Conservation (phyloP, 2,329 filamentous ascomycete genomes). For the Cryphonectria radicalis region DNA sequence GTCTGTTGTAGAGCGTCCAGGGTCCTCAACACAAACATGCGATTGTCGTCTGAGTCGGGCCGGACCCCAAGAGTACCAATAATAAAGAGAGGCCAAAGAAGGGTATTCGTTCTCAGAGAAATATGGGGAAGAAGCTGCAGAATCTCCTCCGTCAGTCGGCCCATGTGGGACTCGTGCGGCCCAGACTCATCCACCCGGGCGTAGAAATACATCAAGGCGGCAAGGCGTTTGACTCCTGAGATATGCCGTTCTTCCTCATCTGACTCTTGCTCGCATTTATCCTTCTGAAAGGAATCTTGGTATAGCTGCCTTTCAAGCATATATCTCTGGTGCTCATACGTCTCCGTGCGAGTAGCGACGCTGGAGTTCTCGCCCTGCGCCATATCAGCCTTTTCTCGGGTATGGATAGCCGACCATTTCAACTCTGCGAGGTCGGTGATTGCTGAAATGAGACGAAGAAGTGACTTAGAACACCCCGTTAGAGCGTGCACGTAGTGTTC, state of each 20-base stretch:
- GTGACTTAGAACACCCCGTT: conserved; percentile 30
- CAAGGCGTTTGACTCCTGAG: conserved; percentile 35
- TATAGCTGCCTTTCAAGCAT: conserved; percentile 9
- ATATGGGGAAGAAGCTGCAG: conserved; percentile 33
- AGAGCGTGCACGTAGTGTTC: conserved; percentile 30
- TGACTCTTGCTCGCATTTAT: background rate
- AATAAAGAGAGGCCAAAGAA: conserved; percentile 39
- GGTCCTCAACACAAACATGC: conserved; percentile 33
- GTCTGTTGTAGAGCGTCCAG: conserved; percentile 36
- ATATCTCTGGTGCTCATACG: conserved; percentile 1
- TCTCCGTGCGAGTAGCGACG: background rate
- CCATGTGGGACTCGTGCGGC: conserved; percentile 34
- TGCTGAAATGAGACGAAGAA: conserved; percentile 27
- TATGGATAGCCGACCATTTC: background rate
- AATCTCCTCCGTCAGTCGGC: conserved; percentile 33
- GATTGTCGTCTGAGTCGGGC: conserved; percentile 35
- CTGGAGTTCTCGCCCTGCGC: background rate
- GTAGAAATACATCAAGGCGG: conserved; percentile 38
- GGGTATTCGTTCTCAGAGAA: conserved; percentile 35
- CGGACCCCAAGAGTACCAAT: conserved; percentile 37
- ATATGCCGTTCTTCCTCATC: conserved; percentile 27
- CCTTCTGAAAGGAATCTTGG: background rate
- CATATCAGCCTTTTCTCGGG: background rate
- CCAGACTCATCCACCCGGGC: conserved; percentile 35
- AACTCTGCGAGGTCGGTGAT: conserved; percentile 19